Evolutionary conservation across 2,329 filamentous ascomycete species (phyloP), one percentile per base, ranked within the genome.

Genomic region (Aspergillus fijiensis): DNA sequence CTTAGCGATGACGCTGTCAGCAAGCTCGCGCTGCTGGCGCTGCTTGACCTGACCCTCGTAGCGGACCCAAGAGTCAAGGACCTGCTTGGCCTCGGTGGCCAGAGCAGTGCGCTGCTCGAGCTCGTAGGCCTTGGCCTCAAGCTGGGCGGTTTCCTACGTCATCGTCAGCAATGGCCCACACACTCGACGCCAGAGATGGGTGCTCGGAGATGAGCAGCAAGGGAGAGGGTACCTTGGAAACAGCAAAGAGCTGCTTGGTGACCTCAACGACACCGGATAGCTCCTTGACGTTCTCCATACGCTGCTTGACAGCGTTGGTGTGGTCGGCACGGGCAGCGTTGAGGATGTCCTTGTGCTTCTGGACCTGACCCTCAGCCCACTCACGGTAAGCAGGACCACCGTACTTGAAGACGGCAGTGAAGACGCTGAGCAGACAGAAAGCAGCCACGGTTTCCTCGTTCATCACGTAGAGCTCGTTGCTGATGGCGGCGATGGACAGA

Each of bases 1-100:
- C 88, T 97, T 99, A 84, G 90, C 87, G 74, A 99, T 98, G 80
- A 99, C 85, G 79, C 83, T 87, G 77, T 96, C 88, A 67, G 95
- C 92, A 68, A 99, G 87, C 86, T 99, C 95, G 81, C 86, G 89
- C 87, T 99, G 95, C 85, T 99, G 92, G 79, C 95, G 90, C 84
- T 94, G 90, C 90, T 98, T 99, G 76, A 99, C 93, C 85, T 98
- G 95, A 72, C 90, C 84, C 85, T 99, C 95, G 81, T 99, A 99
- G 78, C 95, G 90, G 67, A 98, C 93, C 96, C 95, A 99, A 60
- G 92, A 97, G 79, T 99, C 95, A 67, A 99, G 88, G 61, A 98
- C 95, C 63, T 85, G 75, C 89, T 97, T 99, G 75, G 94, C 94
- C 86, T 99, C 95, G 66, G 87, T 84, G 61, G 92, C 92, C 68